Percentiles rank a stretch among this genome's conserved stretches.
phyloP scores from a whole-genome alignment of 257 asterid species.

The Salvia hispanica region DNA sequence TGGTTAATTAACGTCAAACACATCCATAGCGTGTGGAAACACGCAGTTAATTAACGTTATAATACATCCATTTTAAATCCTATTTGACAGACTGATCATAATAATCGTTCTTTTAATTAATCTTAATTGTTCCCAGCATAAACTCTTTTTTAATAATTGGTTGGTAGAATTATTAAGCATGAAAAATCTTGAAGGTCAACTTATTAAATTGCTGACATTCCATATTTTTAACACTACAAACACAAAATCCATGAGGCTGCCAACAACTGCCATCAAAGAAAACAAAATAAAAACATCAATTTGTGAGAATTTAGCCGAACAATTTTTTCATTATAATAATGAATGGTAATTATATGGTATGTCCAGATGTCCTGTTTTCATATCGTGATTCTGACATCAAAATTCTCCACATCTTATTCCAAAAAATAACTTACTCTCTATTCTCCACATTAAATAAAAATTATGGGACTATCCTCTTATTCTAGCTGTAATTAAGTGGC shows the following conservation, averaged over 20 bases:
- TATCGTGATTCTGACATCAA: constrained; percentile 9
- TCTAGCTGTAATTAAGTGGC: too few relatives aligned
- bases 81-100: too few relatives aligned
- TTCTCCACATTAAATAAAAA: neutral
- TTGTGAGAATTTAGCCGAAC: too few relatives aligned
- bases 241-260: constrained; percentile 27
- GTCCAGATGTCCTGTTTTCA: neutral
- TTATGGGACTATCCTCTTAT: neutral
- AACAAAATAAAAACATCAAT: too few relatives aligned
- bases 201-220: constrained; percentile 26
- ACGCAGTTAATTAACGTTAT: too few relatives aligned
- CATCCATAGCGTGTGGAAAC: too few relatives aligned
- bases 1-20: too few relatives aligned
- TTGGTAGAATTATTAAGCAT: constrained; percentile 3
- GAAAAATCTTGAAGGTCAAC: constrained; percentile 25
- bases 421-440: too few relatives aligned
- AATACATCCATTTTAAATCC: too few relatives aligned
- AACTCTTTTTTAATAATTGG: neutral
- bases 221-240: constrained; percentile 28
- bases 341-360: neutral
- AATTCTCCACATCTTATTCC: neutral
- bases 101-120: too few relatives aligned
- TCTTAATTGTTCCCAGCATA: neutral
- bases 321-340: neutral
- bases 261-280: neutral